A percentile compares a stretch with the other conserved stretches of the same genome.
phyloP scores from a whole-genome alignment of 2,329 filamentous ascomycete species.

The Sarocladium kiliense region DNA sequence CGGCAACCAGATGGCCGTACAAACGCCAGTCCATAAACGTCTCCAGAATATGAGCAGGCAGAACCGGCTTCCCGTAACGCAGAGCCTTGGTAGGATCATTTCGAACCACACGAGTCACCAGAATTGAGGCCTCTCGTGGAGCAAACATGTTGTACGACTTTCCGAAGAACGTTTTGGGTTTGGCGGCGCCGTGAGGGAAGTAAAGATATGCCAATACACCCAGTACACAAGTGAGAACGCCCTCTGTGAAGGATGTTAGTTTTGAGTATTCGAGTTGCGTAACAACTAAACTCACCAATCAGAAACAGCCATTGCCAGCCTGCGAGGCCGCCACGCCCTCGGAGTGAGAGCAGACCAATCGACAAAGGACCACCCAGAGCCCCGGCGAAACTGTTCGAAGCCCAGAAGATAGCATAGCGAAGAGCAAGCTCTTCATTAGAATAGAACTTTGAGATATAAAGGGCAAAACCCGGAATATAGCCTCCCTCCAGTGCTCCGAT shows the following conservation, averaged over 20 bases:
- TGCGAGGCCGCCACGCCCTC: constrained; percentile 17
- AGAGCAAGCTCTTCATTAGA: constrained; percentile 23
- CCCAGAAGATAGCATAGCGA: constrained; percentile 24
- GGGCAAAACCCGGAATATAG: constrained; percentile 25
- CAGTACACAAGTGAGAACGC: constrained; percentile 19
- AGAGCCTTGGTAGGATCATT: constrained; percentile 24
- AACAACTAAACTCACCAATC: constrained; percentile 16
- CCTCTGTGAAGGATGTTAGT: constrained; percentile 16
- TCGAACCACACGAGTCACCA: constrained; percentile 22
- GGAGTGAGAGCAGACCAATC: constrained; percentile 21
- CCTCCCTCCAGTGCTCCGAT: constrained; percentile 25
- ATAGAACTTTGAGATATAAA: constrained; percentile 25
- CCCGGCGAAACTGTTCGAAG: constrained; percentile 22
- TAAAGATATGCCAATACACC: constrained; percentile 21
- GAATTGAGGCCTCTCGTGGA: constrained; percentile 18
- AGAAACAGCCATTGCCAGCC: constrained; percentile 28
- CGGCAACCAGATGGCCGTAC: constrained; percentile 22
- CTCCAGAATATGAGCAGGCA: constrained; percentile 18
- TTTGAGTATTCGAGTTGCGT: background rate
- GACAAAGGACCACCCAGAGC: constrained; percentile 21
- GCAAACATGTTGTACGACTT: constrained; percentile 19
- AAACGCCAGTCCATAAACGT: constrained; percentile 23
- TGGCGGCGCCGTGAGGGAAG: constrained; percentile 20
- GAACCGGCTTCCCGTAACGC: constrained; percentile 18
- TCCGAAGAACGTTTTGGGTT: constrained; percentile 21